Conservation (phyloP, 805 yeast genomes). For the Teunomyces gatunensis region DNA sequence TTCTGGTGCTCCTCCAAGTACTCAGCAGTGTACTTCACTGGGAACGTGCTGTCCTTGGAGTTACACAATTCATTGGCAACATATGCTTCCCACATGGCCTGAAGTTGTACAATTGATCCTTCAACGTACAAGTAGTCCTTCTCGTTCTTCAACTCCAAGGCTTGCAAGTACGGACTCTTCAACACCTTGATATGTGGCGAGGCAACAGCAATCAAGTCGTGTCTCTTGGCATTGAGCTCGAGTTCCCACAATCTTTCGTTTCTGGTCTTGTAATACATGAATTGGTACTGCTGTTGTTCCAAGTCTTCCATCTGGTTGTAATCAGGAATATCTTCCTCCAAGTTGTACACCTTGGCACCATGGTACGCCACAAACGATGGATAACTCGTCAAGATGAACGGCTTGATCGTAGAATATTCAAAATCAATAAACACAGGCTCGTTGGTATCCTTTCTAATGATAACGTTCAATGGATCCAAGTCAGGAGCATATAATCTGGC, state of each 20-base stretch:
- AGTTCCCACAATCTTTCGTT: conserved; percentile 88
- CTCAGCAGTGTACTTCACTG: conserved; percentile 57
- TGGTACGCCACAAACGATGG: conserved; percentile 85
- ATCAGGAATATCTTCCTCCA: conserved; percentile 71
- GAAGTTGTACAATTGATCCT: conserved; percentile 62
- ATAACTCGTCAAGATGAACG: conserved; percentile 71
- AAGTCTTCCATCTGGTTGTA: conserved; percentile 64
- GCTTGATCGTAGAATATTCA: conserved; percentile 78
- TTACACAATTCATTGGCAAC: conserved; percentile 56
- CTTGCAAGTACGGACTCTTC: conserved; percentile 61
- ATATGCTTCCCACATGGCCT: conserved; percentile 67
- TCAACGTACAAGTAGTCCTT: conserved; percentile 64
- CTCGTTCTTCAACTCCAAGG: conserved; percentile 55
- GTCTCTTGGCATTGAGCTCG: conserved; percentile 61
- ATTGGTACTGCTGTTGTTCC: conserved; percentile 78
- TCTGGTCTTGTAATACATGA: conserved; percentile 86
- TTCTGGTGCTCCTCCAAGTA: conserved; percentile 57
- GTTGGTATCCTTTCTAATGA: conserved; percentile 35
- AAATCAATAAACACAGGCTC: conserved; percentile 68
- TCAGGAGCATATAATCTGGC: conserved; percentile 82
- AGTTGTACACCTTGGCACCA: conserved; percentile 82
- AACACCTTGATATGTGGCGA: conserved; percentile 78
- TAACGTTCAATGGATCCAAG: conserved; percentile 85
- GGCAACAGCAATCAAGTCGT: conserved; percentile 73
- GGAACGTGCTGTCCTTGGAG: conserved; percentile 47